Conservation (phyloP, 352 stramenopile genomes). For the Phytophthora pluvialis region DNA sequence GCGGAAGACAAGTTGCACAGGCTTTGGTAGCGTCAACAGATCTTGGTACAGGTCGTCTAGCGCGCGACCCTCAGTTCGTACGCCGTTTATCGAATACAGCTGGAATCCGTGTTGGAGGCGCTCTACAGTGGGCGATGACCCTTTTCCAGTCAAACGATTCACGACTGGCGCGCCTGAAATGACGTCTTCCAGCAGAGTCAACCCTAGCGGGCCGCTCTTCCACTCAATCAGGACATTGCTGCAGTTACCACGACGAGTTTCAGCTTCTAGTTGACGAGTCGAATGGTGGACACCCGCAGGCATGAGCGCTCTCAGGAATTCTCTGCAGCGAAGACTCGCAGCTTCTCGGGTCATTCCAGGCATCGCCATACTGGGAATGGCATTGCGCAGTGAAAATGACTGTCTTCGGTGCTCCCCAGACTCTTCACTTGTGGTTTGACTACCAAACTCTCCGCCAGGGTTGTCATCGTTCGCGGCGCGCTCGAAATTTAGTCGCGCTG, state of each 20-base stretch:
- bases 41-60: slow-evolving; percentile 48
- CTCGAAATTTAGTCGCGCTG: slow-evolving; percentile 64
- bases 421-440: slow-evolving; percentile 29
- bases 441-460: slow-evolving; percentile 11
- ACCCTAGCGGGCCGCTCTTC: slow-evolving; percentile 48
- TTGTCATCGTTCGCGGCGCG: slow-evolving; percentile 35
- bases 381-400: slow-evolving; percentile 14
- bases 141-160: slow-evolving; percentile 77
- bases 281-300: slow-evolving; percentile 6
- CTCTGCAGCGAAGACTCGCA: slow-evolving; percentile 25
- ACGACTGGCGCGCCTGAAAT: slow-evolving; percentile 58
- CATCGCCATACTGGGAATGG: slow-evolving; percentile 14
- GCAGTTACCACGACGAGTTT: background rate
- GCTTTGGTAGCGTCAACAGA: slow-evolving; percentile 49
- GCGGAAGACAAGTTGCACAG: slow-evolving; percentile 58
- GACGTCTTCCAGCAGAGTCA: slow-evolving; percentile 60
- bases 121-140: slow-evolving; percentile 45
- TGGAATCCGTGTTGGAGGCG: slow-evolving; percentile 50
- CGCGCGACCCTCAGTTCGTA: slow-evolving; percentile 25
- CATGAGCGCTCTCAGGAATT: slow-evolving; percentile 22
- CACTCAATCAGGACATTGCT: slow-evolving; percentile 57
- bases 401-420: slow-evolving; percentile 17
- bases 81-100: slow-evolving; percentile 61
- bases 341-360: slow-evolving; percentile 11
- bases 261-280: background rate